Base-by-base conservation (phyloP, 2,329 filamentous ascomycete genomes). In the Eutypella sp. region DNA sequence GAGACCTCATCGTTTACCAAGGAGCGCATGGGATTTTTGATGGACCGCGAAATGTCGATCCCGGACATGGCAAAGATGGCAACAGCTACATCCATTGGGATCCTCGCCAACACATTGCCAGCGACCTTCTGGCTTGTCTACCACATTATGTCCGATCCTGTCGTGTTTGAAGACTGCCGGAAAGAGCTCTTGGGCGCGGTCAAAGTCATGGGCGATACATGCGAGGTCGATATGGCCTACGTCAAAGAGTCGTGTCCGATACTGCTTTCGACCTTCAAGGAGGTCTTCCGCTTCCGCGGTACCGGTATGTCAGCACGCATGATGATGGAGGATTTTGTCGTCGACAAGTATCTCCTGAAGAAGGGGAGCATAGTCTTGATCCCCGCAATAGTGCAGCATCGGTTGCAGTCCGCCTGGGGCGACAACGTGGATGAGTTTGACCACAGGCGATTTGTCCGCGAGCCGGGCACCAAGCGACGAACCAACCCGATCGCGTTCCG, bases 251-350 rank as follows among this genome's bases (percentile, higher is more conserved):
- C 45, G 0, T 72, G 68, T 46, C 64, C 65, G 1, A 55, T 67
- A 1, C 47, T 74, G 2, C 42, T 62, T 5, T 67, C 69, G 1
- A 64, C 63, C 6, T 60, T 65, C 22, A 60, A 71, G 40, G 71
- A 74, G 42, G 61, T 59, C 1, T 55, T 73, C 4, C 64, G 70
- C 1, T 52, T 57, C 42, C 59, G 62, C 34, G 58, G 58, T 37
- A 61, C 64, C 6, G 63, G 65, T 20, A 56, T 62, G 15, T 64
- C 62, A 18, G 29, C 46, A 11, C 37, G 42, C 1, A 33, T 36
- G 11, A 19, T 39, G 3, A 36, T 46, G 20, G 31, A 52, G 10
- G 47, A 52, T 6, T 16, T 42, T 4, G 22, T 54, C 15, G 44
- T 44, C 10, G 41, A 23, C 4, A 29, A 47, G 5, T 51, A 47